Evolutionary conservation across 441 rosid genomes (phyloP), one percentile per base, ranked within the genome.

Genomic region (Croton laevigatus): DNA sequence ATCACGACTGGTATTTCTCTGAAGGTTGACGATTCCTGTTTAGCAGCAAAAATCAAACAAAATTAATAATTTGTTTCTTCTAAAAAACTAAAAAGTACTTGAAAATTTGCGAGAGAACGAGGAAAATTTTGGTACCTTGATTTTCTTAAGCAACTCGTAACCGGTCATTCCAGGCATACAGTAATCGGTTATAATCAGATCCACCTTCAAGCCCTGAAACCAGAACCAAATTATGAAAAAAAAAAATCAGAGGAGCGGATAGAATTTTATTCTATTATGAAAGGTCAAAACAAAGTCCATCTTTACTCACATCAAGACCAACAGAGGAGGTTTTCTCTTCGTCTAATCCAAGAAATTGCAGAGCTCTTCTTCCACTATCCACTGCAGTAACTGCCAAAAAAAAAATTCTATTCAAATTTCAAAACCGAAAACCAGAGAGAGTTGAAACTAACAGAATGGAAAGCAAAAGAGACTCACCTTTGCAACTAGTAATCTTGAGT

Each of bases 111-210:
- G 51, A 12, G 59, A n/a, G 11, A 3, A 62, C 8, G 1, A 16
- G 32, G 38, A 52, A 32, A 70, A 42, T 9, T 19, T 45, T 38
- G 20, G 68, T 38, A 90, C 97, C 94, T 94, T 94, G 52, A 91
- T 85, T 74, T 89, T 91, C 83, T 94, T 91, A 65, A 94, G 95
- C 63, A 91, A 77, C 72, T 94, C 98, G 62, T 90, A 91, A 13
- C 98, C 98, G 16, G 97, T 91, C 98, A 94, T 91, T 74, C 90
- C 97, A 42, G 98, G 98, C 98, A 94, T 94, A 46, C 95, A 94
- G 63, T 94, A 94, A 66, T 94, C 98, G 2, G 97, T 94, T 45
- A 94, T 94, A 63, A 94, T 88, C 73, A 91, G 69, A 84, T 94
- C 97, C 73, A 94, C 97, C 75, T 91, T 91, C 73, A 90, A 76